Base-by-base conservation (phyloP, 495 filamentous ascomycete species). In the Thozetella sp. region DNA sequence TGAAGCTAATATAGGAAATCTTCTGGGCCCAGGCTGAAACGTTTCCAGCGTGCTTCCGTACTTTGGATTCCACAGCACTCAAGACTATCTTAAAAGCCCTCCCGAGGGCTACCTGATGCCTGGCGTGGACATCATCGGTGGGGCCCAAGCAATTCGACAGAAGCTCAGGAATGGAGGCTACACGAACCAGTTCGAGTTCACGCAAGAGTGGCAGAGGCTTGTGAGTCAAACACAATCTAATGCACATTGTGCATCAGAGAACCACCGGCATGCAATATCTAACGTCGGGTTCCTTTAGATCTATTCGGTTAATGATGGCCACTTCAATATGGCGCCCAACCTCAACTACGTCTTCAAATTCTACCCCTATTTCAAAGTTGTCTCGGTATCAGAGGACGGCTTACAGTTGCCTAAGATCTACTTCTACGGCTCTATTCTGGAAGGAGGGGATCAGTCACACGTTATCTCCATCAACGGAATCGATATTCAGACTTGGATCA, bases 161-260 rank as follows among this genome's bases (percentile, higher is more conserved):
- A 74, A 68, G 1, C 52, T 67, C 10, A 24, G 60, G 25, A 54
- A 25, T 20, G 71, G 69, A 2, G 56, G 24, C 9, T 84, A 77
- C 62, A 59, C 54, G 6, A 81, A 73, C 46, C 77, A 85, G 64
- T 83, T 77, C 55, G 78, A 83, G 4, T 83, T 83, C 60, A 74
- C 83, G 19, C 51, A 74, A 2, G 80, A 79, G 6, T 63, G 82
- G 15, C 17, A 37, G 17, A 23, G 52, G n/a, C 19, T 55, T 12
- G 50, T 52, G 50, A 52, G 50, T 52, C n/a, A n/a, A n/a, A n/a
- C n/a, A n/a, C n/a, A n/a, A n/a, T n/a, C n/a, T n/a, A n/a, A n/a
- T n/a, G n/a, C n/a, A n/a, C n/a, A n/a, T n/a, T n/a, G n/a, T n/a
- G n/a, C n/a, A n/a, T n/a, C n/a, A n/a, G n/a, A n/a, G n/a, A n/a